Conservation (phyloP, 2,329 filamentous ascomycete species). For the Fusarium denticulatum region DNA sequence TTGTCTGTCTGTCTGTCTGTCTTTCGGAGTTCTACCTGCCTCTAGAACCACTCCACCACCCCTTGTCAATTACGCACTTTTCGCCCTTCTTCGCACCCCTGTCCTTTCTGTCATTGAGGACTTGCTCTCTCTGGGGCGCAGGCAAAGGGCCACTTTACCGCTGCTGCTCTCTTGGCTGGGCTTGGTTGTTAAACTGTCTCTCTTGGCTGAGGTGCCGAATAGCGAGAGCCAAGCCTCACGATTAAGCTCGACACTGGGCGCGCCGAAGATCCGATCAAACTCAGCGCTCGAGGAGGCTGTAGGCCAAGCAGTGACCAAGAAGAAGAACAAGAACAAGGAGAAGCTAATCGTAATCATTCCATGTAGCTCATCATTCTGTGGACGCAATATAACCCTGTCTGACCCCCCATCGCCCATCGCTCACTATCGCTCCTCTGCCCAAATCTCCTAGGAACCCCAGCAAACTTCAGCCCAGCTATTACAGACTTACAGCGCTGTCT, state of each 20-base stretch:
- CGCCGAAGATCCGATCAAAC: constrained; percentile 42
- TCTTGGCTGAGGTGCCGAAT: constrained; percentile 37
- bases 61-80: constrained; percentile 23
- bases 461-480: constrained; percentile 12
- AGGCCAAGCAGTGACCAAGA: constrained; percentile 33
- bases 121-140: constrained; percentile 22
- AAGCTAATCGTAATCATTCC: constrained; percentile 25
- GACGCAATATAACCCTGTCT: constrained; percentile 37
- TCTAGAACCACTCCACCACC: constrained; percentile 25
- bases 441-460: constrained; percentile 11
- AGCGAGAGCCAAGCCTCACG: constrained; percentile 37
- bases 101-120: background rate
- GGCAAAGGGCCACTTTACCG: constrained; percentile 18
- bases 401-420: constrained; percentile 5
- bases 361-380: constrained; percentile 31
- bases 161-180: constrained; percentile 1
- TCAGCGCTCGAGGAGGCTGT: constrained; percentile 18
- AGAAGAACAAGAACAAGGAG: background rate
- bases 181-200: constrained; percentile 11
- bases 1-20: background rate
- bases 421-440: constrained; percentile 5
- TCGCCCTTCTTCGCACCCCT: constrained; percentile 5
- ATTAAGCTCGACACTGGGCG: constrained; percentile 15
- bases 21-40: constrained; percentile 1
- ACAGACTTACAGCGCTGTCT: background rate